Base-by-base conservation (phyloP, 2,329 filamentous ascomycete genomes). In the Nothopassalora personata region DNA sequence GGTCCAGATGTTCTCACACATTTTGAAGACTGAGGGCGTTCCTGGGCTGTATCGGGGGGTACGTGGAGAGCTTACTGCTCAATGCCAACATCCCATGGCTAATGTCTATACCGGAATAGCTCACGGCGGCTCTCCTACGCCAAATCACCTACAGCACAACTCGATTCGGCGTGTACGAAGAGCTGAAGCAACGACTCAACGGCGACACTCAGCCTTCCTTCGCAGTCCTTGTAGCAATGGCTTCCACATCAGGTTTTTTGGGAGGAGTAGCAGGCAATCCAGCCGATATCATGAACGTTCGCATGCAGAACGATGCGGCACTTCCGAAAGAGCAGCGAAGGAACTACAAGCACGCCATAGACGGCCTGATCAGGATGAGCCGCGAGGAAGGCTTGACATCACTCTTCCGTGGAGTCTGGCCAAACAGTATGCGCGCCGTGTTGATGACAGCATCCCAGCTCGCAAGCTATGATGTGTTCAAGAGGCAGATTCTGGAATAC, bases 81-180 rank as follows among this genome's bases (percentile, higher is more conserved):
- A 1, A 23, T 23, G 27, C 46, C 23, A 4, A 13, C 15, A 45
- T 18, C 27, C 8, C 13, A 49, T 46, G 43, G 46, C 56, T 58
- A 46, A 54, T 34, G 51, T n/a, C 2, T 15, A 34, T 30, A 7
- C 51, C 15, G 30, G 19, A 27, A 5, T 68, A 86, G 77, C 86
- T 97, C 60, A 95, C 92, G 1, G 94, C 94, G 66, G 94, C 92
- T 58, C 84, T 97, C 52, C 83, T 97, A 59, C 92, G 94, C 65
- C 94, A 97, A 79, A 83, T 77, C 56, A 97, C 94, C 60, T 99
- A 99, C 80, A 94, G 89, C 60, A 99, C 94, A 53, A 94, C 91
- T 39, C 90, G 94, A 52, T 99, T 99, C 78, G 94, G 91, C 64
- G 86, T 97, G 64, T 99, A 99, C 80, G 94, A 97, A 77, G 86